A percentile compares a stretch with the other conserved stretches of the same genome.
Evolutionary conservation across 352 stramenopile species (phyloP).

Genomic region (Pythium monospermum): DNA sequence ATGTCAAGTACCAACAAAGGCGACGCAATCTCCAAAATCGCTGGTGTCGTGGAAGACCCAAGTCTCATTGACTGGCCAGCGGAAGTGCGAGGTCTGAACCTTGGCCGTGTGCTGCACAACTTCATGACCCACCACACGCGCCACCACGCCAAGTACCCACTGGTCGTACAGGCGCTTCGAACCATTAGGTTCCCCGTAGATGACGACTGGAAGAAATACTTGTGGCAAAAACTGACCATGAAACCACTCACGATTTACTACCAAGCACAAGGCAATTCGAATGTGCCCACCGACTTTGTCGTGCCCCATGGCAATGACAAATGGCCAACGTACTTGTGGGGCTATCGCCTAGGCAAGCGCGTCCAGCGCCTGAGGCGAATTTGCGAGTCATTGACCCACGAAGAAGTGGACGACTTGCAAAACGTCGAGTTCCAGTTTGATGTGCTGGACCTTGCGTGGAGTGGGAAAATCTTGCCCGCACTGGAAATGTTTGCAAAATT

Average conservation of each 20-base stretch:
- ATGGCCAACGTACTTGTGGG: constrained; percentile 33
- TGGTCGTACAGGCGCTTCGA: constrained; percentile 6
- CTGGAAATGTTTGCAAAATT: constrained; percentile 10
- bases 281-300: constrained; percentile 33
- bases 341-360: constrained; percentile 30
- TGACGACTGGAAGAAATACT: constrained; percentile 15
- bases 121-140: constrained; percentile 20
- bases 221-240: constrained; percentile 15
- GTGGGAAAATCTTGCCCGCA: constrained; percentile 13
- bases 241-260: constrained; percentile 26
- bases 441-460: constrained; percentile 19
- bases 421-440: constrained; percentile 23
- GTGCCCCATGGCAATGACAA: constrained; percentile 24
- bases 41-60: neutral
- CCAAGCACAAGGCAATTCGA: constrained; percentile 26
- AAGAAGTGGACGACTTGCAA: constrained; percentile 13
- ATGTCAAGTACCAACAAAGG: neutral
- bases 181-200: constrained; percentile 19
- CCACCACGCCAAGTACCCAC: constrained; percentile 16
- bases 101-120: constrained; percentile 20
- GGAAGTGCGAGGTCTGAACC: constrained; percentile 10
- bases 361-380: constrained; percentile 18
- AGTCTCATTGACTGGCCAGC: constrained; percentile 9
- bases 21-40: neutral
- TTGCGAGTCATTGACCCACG: constrained; percentile 1